Percentiles rank a stretch among this genome's conserved stretches.
phyloP scores from a whole-genome alignment of 2,329 filamentous ascomycete genomes.

The Fusarium nurragi region DNA sequence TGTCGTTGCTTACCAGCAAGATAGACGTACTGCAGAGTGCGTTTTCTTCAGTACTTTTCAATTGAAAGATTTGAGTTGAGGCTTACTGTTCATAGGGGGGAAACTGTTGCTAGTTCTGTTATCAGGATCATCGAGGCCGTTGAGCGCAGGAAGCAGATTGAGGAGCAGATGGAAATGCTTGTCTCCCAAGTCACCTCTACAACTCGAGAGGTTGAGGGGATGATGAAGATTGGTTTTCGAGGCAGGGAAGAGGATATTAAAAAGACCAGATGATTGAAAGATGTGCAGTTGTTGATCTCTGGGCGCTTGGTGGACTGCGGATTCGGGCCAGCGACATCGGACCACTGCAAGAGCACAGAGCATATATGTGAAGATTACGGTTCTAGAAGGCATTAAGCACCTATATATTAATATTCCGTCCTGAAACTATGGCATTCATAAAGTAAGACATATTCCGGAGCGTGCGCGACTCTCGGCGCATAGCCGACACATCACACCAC shows the following conservation, averaged over 20 bases:
- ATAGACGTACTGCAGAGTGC: constrained; percentile 41
- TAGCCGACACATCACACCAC: constrained; percentile 36
- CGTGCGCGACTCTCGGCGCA: neutral
- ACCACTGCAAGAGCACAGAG: neutral
- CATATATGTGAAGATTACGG: neutral
- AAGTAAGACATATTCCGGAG: neutral
- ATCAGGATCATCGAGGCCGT: constrained; percentile 32
- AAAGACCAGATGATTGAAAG: neutral
- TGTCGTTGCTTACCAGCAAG: constrained; percentile 34
- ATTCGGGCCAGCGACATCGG: neutral
- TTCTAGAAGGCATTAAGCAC: neutral
- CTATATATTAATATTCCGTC: neutral
- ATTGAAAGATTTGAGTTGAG: neutral
- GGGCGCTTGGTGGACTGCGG: neutral
- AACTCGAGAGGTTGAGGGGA: constrained; percentile 41
- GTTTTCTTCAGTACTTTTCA: neutral
- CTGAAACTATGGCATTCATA: neutral
- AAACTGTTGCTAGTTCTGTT: constrained; percentile 24
- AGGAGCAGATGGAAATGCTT: constrained; percentile 43
- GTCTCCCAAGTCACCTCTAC: constrained; percentile 29
- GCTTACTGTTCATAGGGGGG: constrained; percentile 24
- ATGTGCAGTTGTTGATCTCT: neutral
- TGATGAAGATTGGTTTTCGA: constrained; percentile 45
- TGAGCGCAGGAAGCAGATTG: constrained; percentile 43
- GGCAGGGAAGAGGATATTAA: constrained; percentile 43